These are phyloP conservation scores for Pythium diclinum DNA, from an alignment of 352 stramenopile genomes.

Conservation along the genomic window DNA sequence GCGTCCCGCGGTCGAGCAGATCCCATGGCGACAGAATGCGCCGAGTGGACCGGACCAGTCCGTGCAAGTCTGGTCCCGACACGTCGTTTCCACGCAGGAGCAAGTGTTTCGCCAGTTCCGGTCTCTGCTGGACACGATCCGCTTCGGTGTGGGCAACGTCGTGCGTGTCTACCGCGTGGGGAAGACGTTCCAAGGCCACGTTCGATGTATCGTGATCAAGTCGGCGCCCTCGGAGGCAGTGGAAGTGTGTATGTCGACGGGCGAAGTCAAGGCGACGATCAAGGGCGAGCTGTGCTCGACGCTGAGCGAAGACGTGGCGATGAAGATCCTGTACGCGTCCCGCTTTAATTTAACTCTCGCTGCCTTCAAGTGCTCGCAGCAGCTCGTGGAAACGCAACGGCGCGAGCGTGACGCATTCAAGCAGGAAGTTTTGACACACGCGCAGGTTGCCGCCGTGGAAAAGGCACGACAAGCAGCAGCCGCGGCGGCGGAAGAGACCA, in stretches of 20 bases:
- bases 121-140: slow-evolving; percentile 48
- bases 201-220: slow-evolving; percentile 66
- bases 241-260: slow-evolving; percentile 58
- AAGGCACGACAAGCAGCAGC: slow-evolving; percentile 15
- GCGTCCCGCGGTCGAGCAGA: background rate
- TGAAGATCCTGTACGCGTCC: slow-evolving; percentile 58
- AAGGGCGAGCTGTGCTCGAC: slow-evolving; percentile 66
- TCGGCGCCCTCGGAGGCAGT: slow-evolving; percentile 39
- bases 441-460: slow-evolving; percentile 29
- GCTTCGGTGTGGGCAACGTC: slow-evolving; percentile 65
- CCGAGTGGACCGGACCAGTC: slow-evolving; percentile 13
- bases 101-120: slow-evolving; percentile 54
- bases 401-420: slow-evolving; percentile 62
- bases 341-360: slow-evolving; percentile 75
- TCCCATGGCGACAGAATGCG: slow-evolving; percentile 20
- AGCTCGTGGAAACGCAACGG: slow-evolving; percentile 42
- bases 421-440: slow-evolving; percentile 54
- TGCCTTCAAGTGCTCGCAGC: slow-evolving; percentile 46
- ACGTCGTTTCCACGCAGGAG: slow-evolving; percentile 44
- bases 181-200: slow-evolving; percentile 39
- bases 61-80: slow-evolving; percentile 64
- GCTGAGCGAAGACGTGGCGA: slow-evolving; percentile 64
- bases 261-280: slow-evolving; percentile 38
- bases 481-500: slow-evolving; percentile 18
- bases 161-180: slow-evolving; percentile 52